Evolutionary conservation across 345 rosid genomes (phyloP).

Genomic region (Streptanthus diversifolius): DNA sequence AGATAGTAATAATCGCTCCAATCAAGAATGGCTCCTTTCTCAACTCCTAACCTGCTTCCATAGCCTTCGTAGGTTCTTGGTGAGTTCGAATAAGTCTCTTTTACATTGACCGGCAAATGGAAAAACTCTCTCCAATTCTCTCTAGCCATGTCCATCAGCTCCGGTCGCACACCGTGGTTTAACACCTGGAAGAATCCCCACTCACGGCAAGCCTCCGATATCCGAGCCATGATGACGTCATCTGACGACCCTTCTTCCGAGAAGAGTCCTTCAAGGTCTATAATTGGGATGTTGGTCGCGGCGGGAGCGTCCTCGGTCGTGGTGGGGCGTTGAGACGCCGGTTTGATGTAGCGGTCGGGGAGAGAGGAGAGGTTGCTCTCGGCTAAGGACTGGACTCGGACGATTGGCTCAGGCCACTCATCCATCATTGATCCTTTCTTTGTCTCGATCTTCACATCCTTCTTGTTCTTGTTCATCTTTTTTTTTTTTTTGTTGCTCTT

Average conservation of each 20-base stretch:
- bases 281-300: slow-evolving; percentile 61
- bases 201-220: slow-evolving; percentile 59
- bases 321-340: slow-evolving; percentile 28
- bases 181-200: slow-evolving; percentile 96
- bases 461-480: slow-evolving; percentile 33
- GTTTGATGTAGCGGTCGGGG: slow-evolving; percentile 77
- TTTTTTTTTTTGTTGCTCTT: slow-evolving; percentile 9
- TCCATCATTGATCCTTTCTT: slow-evolving; percentile 19
- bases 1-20: slow-evolving; percentile 95
- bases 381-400: slow-evolving; percentile 87
- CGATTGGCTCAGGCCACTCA: slow-evolving; percentile 95
- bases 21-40: slow-evolving; percentile 86
- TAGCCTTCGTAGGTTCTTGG: slow-evolving; percentile 91
- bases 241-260: slow-evolving; percentile 4
- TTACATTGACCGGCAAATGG: slow-evolving; percentile 60
- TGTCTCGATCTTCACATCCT: slow-evolving; percentile 20
- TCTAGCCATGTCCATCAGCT: slow-evolving; percentile 58
- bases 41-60: slow-evolving; percentile 79
- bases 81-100: slow-evolving; percentile 60
- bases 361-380: slow-evolving; percentile 46
- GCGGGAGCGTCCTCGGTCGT: not conserved
- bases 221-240: slow-evolving; percentile 22
- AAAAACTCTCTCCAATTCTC: slow-evolving; percentile 78
- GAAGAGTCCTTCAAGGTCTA: slow-evolving; percentile 54
- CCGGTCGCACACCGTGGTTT: slow-evolving; percentile 70